Percentiles rank a stretch among this genome's conserved stretches.
Evolutionary conservation across 2,329 filamentous ascomycete genomes (phyloP).

Genomic region (Calycina herbarum): DNA sequence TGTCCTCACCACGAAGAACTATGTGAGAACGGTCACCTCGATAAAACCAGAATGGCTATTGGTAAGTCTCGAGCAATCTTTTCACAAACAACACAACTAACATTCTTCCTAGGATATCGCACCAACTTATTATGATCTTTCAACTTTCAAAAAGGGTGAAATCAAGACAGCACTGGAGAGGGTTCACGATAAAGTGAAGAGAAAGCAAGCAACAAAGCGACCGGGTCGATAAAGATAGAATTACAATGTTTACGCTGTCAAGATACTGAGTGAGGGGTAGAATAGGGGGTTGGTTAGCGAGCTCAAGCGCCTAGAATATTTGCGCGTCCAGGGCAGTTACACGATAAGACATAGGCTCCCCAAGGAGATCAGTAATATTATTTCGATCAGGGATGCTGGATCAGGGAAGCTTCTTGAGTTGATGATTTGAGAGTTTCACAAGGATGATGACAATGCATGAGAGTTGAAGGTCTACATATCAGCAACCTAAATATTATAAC

Average conservation of each 20-base stretch:
- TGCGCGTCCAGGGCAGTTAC: background rate
- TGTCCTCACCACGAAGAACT: constrained; percentile 96
- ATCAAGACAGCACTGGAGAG: constrained; percentile 68
- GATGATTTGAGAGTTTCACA: background rate
- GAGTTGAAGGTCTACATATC: background rate
- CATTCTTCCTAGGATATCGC: constrained; percentile 77
- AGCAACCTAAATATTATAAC: background rate
- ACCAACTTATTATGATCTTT: constrained; percentile 86
- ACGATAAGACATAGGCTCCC: background rate
- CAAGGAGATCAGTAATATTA: background rate
- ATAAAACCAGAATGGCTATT: constrained; percentile 93
- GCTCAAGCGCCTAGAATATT: background rate
- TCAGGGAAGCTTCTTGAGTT: background rate
- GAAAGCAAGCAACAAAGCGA: constrained; percentile 45
- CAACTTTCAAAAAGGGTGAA: constrained; percentile 81
- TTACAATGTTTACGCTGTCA: constrained; percentile 1
- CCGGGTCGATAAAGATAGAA: constrained; percentile 19
- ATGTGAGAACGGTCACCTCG: constrained; percentile 89
- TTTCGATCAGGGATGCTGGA: background rate
- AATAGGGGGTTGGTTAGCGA: constrained; percentile 5
- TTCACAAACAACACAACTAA: constrained; percentile 3
- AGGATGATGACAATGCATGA: background rate
- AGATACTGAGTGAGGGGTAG: background rate
- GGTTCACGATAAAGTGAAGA: constrained; percentile 59
- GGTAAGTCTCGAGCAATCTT: constrained; percentile 52